These are phyloP conservation scores for Stylonectria norvegica DNA, from an alignment of 2,329 filamentous ascomycete genomes.

Conservation along the genomic window DNA sequence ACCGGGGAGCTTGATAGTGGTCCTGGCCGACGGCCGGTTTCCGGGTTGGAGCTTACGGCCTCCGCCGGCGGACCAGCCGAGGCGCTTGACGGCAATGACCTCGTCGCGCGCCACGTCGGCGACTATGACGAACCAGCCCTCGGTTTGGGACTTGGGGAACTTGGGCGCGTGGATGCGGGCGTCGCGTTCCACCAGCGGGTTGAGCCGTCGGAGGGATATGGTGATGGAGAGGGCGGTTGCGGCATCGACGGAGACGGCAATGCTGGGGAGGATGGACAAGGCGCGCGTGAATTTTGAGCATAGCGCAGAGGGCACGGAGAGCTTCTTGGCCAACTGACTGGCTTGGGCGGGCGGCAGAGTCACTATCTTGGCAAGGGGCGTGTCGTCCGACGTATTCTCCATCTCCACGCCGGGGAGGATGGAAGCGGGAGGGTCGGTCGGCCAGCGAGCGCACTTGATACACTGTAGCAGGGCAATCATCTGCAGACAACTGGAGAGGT, in stretches of 20 bases:
- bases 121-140: slow-evolving; percentile 86
- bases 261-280: slow-evolving; percentile 63
- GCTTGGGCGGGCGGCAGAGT: slow-evolving; percentile 34
- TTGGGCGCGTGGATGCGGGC: slow-evolving; percentile 79
- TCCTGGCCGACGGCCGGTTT: slow-evolving; percentile 49
- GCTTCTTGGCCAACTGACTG: slow-evolving; percentile 45
- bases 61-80: slow-evolving; percentile 60
- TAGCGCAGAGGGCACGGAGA: slow-evolving; percentile 46
- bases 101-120: slow-evolving; percentile 67
- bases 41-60: slow-evolving; percentile 37
- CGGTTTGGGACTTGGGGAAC: slow-evolving; percentile 91
- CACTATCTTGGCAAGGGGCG: slow-evolving; percentile 43
- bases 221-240: slow-evolving; percentile 62
- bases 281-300: slow-evolving; percentile 55
- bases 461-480: slow-evolving; percentile 87
- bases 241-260: slow-evolving; percentile 59
- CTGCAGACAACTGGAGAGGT: slow-evolving; percentile 69
- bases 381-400: slow-evolving; percentile 38
- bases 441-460: slow-evolving; percentile 92
- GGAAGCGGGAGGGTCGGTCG: slow-evolving; percentile 71
- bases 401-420: slow-evolving; percentile 71
- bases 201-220: slow-evolving; percentile 63
- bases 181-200: slow-evolving; percentile 61
- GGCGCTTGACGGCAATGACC: slow-evolving; percentile 79
- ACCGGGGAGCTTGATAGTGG: slow-evolving; percentile 59